These are phyloP conservation scores for Neonectria coccinea DNA, from an alignment of 2,329 filamentous ascomycete genomes.

Conservation along the genomic window DNA sequence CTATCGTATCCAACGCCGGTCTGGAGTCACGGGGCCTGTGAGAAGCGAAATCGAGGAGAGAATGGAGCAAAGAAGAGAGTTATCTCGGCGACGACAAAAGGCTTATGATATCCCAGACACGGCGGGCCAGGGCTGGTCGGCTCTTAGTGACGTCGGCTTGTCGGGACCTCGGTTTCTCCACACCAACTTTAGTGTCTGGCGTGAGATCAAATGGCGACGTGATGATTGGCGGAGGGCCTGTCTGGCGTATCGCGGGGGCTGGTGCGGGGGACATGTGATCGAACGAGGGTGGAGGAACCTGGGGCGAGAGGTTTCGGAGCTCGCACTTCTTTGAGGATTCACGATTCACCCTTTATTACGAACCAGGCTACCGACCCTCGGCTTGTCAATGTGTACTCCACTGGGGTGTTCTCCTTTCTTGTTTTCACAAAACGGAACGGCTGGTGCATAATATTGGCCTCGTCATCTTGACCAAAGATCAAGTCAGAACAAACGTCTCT, in stretches of 20 bases:
- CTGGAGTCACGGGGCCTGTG: background rate
- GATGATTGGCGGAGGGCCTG: conserved; percentile 22
- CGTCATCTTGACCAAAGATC: background rate
- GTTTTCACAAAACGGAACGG: background rate
- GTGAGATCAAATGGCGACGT: conserved; percentile 15
- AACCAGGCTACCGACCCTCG: background rate
- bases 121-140: conserved; percentile 14
- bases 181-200: background rate
- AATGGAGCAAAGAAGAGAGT: background rate
- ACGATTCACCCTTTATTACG: background rate
- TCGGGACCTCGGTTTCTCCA: conserved; percentile 33
- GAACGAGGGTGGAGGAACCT: conserved; percentile 8
- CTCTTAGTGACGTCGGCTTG: conserved; percentile 24
- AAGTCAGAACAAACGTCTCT: conserved; percentile 4
- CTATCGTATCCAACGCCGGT: background rate
- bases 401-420: background rate
- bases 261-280: conserved; percentile 22
- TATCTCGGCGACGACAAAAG: background rate
- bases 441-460: background rate
- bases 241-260: conserved; percentile 24
- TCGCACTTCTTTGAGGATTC: background rate
- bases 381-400: background rate
- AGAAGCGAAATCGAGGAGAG: too few relatives aligned
- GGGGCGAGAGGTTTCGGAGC: background rate
- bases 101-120: background rate